These are phyloP conservation scores for Fomitopsis palustris DNA, from an alignment of 1,284 basidiomycete species.

Conservation along the genomic window DNA sequence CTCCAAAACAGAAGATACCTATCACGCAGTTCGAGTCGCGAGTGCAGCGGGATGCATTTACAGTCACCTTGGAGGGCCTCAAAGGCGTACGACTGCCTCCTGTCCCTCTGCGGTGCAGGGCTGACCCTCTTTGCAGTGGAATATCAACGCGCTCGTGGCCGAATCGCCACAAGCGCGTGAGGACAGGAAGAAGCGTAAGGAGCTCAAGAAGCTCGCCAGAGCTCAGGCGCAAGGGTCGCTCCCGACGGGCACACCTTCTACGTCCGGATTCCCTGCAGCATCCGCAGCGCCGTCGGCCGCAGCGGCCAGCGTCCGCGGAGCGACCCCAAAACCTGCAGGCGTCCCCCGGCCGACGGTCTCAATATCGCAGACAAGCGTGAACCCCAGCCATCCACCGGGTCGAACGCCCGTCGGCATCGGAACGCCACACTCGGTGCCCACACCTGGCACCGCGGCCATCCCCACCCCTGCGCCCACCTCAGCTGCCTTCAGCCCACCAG, in stretches of 20 bases:
- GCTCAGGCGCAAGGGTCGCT: constrained; percentile 44
- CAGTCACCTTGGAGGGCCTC: constrained; percentile 67
- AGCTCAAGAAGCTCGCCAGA: constrained; percentile 66
- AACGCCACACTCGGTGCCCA: constrained; percentile 36
- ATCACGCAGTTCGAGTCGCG: constrained; percentile 63
- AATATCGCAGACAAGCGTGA: constrained; percentile 9
- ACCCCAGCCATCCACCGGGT: constrained; percentile 30
- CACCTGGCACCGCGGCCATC: constrained; percentile 20
- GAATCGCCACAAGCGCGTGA: constrained; percentile 75
- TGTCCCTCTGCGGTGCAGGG: constrained; percentile 17
- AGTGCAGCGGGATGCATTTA: constrained; percentile 70
- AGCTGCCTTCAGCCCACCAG: background rate
- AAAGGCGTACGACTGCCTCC: constrained; percentile 59
- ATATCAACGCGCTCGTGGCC: constrained; percentile 54
- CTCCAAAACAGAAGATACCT: constrained; percentile 66
- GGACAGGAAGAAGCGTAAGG: constrained; percentile 78
- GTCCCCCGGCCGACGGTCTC: constrained; percentile 7
- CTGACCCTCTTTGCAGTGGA: constrained; percentile 53
- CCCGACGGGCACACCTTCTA: constrained; percentile 25
- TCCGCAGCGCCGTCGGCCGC: constrained; percentile 18
- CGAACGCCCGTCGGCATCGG: constrained; percentile 27
- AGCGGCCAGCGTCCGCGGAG: constrained; percentile 18
- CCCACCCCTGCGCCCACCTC: constrained; percentile 14
- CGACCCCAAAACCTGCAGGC: constrained; percentile 25
- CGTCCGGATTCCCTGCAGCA: constrained; percentile 26